These are phyloP conservation scores for Carex scoparia DNA, from an alignment of 176 grass and related monocot species.

Conservation along the genomic window DNA sequence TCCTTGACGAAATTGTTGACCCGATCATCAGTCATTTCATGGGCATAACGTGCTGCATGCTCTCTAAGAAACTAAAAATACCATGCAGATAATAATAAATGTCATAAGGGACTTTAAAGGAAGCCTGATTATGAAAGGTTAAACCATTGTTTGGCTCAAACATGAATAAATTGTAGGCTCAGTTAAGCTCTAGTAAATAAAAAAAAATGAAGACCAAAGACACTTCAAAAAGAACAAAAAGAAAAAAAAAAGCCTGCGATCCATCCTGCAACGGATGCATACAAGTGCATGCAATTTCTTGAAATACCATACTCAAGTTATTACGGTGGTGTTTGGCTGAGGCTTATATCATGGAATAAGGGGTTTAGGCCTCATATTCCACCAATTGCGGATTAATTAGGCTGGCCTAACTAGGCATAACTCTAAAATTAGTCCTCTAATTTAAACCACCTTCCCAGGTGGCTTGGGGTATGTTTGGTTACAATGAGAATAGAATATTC, in stretches of 20 bases:
- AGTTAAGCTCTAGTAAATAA: not conserved
- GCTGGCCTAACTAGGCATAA: too few species aligned
- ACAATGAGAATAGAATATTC: too few species aligned
- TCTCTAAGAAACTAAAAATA: conserved; percentile 74
- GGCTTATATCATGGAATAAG: too few species aligned
- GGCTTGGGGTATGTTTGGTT: too few species aligned
- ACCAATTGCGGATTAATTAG: too few species aligned
- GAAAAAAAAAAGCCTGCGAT: not conserved
- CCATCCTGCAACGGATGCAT: not conserved
- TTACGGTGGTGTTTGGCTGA: not conserved
- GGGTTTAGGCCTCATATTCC: too few species aligned
- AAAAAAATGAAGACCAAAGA: not conserved
- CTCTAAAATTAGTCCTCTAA: too few species aligned
- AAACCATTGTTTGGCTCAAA: not conserved
- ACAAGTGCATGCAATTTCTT: not conserved
- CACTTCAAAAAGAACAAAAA: not conserved
- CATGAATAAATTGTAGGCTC: not conserved
- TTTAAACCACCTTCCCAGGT: too few species aligned
- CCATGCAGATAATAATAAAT: conserved; percentile 10
- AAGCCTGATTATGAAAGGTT: not conserved
- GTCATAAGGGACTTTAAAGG: not conserved
- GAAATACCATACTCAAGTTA: conserved; percentile 20
- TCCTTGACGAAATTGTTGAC: conserved; percentile 79
- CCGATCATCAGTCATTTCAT: conserved; percentile 80
- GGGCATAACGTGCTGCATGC: conserved; percentile 67